phyloP scores from a whole-genome alignment of 2,329 filamentous ascomycete genomes.

The Aspergillus viridinutans region DNA sequence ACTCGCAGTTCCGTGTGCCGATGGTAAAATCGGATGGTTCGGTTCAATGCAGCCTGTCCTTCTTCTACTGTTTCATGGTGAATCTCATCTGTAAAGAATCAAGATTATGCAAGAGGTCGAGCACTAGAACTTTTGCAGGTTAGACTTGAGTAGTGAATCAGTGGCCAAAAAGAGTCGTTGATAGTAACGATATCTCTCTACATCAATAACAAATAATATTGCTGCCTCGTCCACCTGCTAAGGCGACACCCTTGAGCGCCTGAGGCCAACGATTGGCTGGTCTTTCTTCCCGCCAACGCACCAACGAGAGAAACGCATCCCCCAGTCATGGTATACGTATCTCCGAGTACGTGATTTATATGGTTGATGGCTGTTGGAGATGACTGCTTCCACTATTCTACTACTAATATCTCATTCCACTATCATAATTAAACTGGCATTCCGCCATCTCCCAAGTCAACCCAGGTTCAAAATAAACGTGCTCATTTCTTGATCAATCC shows the following conservation, averaged over 20 bases:
- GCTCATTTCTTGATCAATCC: neutral
- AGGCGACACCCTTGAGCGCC: neutral
- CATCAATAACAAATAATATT: neutral
- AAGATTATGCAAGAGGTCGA: neutral
- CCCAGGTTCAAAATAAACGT: neutral
- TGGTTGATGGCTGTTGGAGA: neutral
- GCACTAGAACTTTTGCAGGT: neutral
- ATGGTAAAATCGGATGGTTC: neutral
- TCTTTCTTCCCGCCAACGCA: slow-evolving; percentile 2
- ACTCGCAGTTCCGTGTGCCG: neutral
- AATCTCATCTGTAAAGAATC: neutral
- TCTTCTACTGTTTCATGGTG: neutral
- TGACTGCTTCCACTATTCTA: neutral
- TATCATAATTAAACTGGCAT: neutral
- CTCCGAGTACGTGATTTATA: neutral
- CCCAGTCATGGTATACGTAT: neutral
- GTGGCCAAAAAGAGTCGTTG: too few species aligned
- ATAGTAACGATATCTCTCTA: too few species aligned
- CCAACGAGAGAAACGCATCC: neutral
- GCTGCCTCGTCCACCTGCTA: neutral
- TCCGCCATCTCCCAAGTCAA: neutral
- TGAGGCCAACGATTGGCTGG: neutral
- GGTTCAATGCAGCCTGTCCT: neutral
- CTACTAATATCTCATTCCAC: neutral
- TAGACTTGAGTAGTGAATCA: too few species aligned